Conservation (phyloP, 768 basidiomycete species). For the Amanita fuliginea region DNA sequence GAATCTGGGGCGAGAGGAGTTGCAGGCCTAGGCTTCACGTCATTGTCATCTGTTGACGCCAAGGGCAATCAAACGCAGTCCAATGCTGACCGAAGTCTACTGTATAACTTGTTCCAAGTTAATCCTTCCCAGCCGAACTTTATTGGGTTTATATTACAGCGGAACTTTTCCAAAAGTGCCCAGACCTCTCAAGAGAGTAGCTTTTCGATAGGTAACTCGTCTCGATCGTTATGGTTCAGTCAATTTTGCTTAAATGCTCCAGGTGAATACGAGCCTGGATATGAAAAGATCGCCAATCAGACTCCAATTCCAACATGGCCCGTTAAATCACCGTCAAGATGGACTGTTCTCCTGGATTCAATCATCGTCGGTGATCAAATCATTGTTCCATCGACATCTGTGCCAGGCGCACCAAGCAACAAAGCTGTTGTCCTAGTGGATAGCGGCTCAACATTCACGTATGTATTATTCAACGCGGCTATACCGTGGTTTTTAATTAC, state of each 20-base stretch:
- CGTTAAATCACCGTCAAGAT: constrained; percentile 45
- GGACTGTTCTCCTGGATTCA: constrained; percentile 71
- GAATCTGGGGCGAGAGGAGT: constrained; percentile 64
- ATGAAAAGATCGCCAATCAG: constrained; percentile 45
- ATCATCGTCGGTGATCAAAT: constrained; percentile 48
- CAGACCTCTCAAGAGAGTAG: constrained; percentile 46
- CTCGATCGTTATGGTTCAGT: background rate
- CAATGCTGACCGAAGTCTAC: constrained; percentile 52
- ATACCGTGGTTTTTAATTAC: constrained; percentile 2
- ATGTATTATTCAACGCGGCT: constrained; percentile 15
- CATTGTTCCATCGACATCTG: constrained; percentile 39
- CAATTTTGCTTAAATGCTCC: background rate
- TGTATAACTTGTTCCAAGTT: constrained; percentile 65
- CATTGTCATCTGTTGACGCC: constrained; percentile 62
- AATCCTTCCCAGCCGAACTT: constrained; percentile 69
- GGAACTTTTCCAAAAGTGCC: constrained; percentile 29
- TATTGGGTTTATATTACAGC: constrained; percentile 66
- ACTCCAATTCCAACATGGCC: constrained; percentile 69
- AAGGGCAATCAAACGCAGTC: constrained; percentile 45
- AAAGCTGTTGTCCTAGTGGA: constrained; percentile 72
- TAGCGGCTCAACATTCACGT: constrained; percentile 78
- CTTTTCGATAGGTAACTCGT: constrained; percentile 54
- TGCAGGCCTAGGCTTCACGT: constrained; percentile 67
- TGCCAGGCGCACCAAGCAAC: constrained; percentile 48
- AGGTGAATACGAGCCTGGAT: constrained; percentile 58